Conservation (phyloP, 352 stramenopile species). For the Pythium grandisporangium region DNA sequence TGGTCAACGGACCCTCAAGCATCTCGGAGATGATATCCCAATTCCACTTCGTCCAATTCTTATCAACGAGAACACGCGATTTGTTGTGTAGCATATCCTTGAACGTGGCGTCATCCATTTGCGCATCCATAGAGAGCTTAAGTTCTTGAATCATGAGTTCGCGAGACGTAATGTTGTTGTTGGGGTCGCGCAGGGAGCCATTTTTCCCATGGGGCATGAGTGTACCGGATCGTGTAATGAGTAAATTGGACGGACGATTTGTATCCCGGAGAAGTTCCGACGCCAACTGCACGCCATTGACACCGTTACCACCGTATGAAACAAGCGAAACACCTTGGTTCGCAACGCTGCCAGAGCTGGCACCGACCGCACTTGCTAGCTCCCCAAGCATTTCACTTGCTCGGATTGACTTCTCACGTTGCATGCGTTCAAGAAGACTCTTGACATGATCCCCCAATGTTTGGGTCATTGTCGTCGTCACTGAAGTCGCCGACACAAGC, state of each 20-base stretch:
- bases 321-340: constrained; percentile 64
- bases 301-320: constrained; percentile 68
- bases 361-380: constrained; percentile 66
- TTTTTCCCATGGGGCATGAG: constrained; percentile 6
- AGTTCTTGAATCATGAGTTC: constrained; percentile 83
- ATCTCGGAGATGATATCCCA: constrained; percentile 89
- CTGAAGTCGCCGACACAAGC: constrained; percentile 69
- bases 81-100: constrained; percentile 86
- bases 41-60: constrained; percentile 90
- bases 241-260: constrained; percentile 63
- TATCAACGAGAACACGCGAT: constrained; percentile 77
- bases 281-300: constrained; percentile 83
- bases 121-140: constrained; percentile 80
- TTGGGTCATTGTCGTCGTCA: constrained; percentile 64
- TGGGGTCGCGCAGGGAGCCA: constrained; percentile 37
- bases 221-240: constrained; percentile 9
- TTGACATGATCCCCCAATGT: constrained; percentile 60
- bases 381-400: constrained; percentile 81
- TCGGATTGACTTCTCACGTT: constrained; percentile 81
- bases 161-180: constrained; percentile 72
- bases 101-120: constrained; percentile 85
- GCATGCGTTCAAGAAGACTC: constrained; percentile 59
- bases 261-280: constrained; percentile 83
- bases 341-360: constrained; percentile 62
- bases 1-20: constrained; percentile 78